Conservation (phyloP, 1,139 yeast genomes). For the Kluyveromyces sp. region DNA sequence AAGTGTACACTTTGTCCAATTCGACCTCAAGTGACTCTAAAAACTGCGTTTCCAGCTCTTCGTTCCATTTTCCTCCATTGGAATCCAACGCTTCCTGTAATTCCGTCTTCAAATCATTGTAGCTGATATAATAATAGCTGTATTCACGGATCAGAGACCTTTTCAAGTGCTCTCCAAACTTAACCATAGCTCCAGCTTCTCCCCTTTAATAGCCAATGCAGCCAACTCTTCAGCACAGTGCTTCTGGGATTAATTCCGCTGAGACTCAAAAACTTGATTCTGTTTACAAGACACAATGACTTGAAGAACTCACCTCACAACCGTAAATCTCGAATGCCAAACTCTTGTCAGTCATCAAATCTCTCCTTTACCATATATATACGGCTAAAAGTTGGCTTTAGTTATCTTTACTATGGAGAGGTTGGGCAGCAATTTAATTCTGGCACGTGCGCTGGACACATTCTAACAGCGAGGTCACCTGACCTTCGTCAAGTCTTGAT, state of each 20-base stretch:
- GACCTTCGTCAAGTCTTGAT: conserved; percentile 60
- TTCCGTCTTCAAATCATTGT: conserved; percentile 81
- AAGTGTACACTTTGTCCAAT: conserved; percentile 83
- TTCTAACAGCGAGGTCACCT: conserved; percentile 48
- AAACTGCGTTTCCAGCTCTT: conserved; percentile 73
- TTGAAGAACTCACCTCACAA: no score
- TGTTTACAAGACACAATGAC: no score
- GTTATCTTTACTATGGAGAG: not conserved
- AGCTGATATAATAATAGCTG: conserved; percentile 80
- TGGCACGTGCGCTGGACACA: conserved; percentile 13
- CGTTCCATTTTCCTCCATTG: conserved; percentile 58
- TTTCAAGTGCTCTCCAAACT: conserved; percentile 72
- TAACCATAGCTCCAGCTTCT: conserved; percentile 16
- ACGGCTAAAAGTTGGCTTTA: no score
- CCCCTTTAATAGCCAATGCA: not conserved
- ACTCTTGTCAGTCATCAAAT: no score
- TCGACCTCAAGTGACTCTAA: conserved; percentile 68
- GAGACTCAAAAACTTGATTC: no score
- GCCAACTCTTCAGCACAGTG: not conserved
- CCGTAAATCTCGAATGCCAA: no score
- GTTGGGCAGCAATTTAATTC: not conserved
- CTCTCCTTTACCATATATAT: not conserved
- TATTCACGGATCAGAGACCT: conserved; percentile 75
- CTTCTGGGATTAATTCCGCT: no score
- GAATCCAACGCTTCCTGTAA: conserved; percentile 57